A percentile compares a stretch with the other conserved stretches of the same genome.
Evolutionary conservation across 768 basidiomycete genomes (phyloP).

Genomic region (Dentipellis sp.): DNA sequence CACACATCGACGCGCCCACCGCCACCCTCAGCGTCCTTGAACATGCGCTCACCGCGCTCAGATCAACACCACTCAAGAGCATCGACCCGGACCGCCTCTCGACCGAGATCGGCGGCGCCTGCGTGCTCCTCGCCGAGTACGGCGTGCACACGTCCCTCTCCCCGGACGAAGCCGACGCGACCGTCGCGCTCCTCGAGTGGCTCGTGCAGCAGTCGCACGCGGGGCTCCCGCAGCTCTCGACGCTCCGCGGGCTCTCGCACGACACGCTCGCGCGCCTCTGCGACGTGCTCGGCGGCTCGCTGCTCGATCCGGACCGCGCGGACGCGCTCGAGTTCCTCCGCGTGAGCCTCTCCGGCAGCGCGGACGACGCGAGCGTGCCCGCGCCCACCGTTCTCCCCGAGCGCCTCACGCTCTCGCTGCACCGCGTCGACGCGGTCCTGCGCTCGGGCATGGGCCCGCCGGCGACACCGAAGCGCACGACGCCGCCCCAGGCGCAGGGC

Average conservation of each 20-base stretch:
- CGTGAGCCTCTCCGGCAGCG: constrained; percentile 20
- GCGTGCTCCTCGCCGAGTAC: constrained; percentile 22
- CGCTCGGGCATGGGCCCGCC: constrained; percentile 30
- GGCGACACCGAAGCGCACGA: constrained; percentile 46
- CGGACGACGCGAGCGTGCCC: constrained; percentile 9
- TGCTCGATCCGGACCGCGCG: constrained; percentile 20
- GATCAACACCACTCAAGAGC: constrained; percentile 4
- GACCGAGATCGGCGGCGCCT: constrained; percentile 29
- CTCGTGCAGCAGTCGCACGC: constrained; percentile 28
- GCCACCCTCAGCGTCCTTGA: constrained; percentile 15
- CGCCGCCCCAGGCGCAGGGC: constrained; percentile 27
- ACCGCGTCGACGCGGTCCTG: constrained; percentile 40
- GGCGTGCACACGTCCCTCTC: constrained; percentile 7
- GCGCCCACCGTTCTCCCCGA: neutral
- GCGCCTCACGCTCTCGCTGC: constrained; percentile 23
- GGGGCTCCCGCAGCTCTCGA: constrained; percentile 32
- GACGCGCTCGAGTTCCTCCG: constrained; percentile 24
- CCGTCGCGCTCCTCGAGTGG: constrained; percentile 47
- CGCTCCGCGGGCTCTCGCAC: constrained; percentile 38
- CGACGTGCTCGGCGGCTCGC: constrained; percentile 23
- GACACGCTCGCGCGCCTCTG: constrained; percentile 40
- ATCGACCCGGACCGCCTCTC: constrained; percentile 14
- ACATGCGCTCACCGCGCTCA: constrained; percentile 8
- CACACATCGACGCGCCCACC: constrained; percentile 9
- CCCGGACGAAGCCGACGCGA: constrained; percentile 23